A percentile compares a stretch with the other conserved stretches of the same genome.
Evolutionary conservation across 169 alveolate species (phyloP).

Genomic region (Cryptosporidium baileyi): DNA sequence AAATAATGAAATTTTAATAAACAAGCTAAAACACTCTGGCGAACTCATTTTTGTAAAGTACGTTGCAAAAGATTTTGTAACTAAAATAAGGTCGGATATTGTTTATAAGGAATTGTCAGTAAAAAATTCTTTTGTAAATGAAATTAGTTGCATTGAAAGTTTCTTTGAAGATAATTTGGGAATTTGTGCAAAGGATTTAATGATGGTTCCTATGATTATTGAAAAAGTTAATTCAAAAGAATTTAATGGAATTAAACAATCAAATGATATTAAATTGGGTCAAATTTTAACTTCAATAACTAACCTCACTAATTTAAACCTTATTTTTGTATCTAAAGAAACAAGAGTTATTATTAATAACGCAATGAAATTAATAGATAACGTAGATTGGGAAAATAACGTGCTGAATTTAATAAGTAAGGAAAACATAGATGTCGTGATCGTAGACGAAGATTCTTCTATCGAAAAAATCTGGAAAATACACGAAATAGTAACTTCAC

Average conservation of each 20-base stretch:
- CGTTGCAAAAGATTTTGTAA: too few relatives aligned
- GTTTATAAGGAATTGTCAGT: neutral
- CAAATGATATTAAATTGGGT: neutral
- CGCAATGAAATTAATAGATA: neutral
- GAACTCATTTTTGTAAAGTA: neutral
- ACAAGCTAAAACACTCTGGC: neutral
- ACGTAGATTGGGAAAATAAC: neutral
- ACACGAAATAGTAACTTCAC: neutral
- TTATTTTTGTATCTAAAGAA: neutral
- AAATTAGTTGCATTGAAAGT: neutral
- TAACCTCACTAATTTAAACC: neutral
- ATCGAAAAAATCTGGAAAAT: conserved; percentile 1
- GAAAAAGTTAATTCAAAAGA: neutral
- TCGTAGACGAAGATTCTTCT: conserved; percentile 12
- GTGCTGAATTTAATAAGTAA: neutral
- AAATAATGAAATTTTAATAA: neutral
- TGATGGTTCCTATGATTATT: neutral
- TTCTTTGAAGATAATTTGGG: neutral
- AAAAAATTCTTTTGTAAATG: neutral
- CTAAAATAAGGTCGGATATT: neutral
- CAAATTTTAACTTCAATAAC: conserved; percentile 5
- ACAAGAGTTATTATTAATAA: neutral
- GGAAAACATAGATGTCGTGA: neutral
- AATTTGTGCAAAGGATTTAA: neutral
- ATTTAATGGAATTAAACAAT: neutral